Evolutionary conservation across 805 yeast species (phyloP), one percentile per base, ranked within the genome.

Genomic region (Monosporozyma servazzii): DNA sequence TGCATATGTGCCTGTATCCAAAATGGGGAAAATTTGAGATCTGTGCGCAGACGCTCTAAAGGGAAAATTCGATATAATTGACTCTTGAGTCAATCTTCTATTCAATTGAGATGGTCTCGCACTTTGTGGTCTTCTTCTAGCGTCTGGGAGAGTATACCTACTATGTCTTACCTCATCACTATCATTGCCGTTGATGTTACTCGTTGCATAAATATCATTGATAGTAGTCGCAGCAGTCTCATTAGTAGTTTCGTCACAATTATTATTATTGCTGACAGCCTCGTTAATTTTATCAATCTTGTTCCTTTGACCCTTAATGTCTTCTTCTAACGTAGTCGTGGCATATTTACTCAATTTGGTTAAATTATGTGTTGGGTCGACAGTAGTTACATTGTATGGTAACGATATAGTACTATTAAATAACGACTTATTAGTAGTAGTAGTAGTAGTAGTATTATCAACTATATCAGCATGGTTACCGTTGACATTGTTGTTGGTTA

Each of bases 1-100:
- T 17, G 13, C 7, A 20, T 18, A 37, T 18, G 41, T 37, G 9
- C 13, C 15, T 10, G 37, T 20, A 30, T 40, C 50, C 21, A 25
- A 17, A 33, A 48, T 48, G 21, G 50, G 50, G 41, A 48, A 48
- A 42, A 48, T 48, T 33, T 48, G 50, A 5, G 46, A 40, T 10
- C 50, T 25, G 21, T 40, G 46, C 5, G 23, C 29, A 20, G 50
- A 48, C 13, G 41, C 46, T 18, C 31, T 41, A 42, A 48, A 48
- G 5, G 29, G 44, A n/a, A 48, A 29, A 15, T 30, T 48, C 13
- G 50, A 37, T 31, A 40, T 45, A n/a, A 48, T 48, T 3, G 50
- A 40, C 10, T 41, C 50, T 10, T 18, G 25, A 5, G 46, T 48
- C 17, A 48, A 27, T 33, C 45, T 47, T 47, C 49, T 39, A 18